These are phyloP conservation scores for Heritiera littoralis DNA, from an alignment of 345 rosid genomes.

Conservation along the genomic window DNA sequence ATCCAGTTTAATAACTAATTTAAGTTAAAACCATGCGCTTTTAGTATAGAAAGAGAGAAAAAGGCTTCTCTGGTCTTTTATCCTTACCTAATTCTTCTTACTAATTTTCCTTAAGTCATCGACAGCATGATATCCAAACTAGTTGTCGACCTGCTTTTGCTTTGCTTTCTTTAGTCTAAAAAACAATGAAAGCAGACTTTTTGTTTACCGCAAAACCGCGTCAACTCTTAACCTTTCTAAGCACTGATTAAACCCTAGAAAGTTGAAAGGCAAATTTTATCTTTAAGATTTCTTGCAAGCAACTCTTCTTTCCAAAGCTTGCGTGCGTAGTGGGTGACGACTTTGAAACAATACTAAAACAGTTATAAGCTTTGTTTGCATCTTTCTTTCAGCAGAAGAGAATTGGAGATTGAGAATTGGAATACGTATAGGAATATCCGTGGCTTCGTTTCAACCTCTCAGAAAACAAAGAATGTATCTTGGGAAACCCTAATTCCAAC, in stretches of 20 bases:
- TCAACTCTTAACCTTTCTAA: slow-evolving; percentile 19
- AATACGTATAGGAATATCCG: background rate
- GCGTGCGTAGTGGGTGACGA: slow-evolving; percentile 32
- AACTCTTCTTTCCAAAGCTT: slow-evolving; percentile 27
- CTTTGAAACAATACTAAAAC: slow-evolving; percentile 12
- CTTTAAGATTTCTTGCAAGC: slow-evolving; percentile 33
- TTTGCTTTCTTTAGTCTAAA: background rate
- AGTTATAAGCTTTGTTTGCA: background rate
- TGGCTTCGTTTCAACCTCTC: background rate
- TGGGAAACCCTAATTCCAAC: slow-evolving; percentile 29
- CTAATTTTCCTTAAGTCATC: background rate
- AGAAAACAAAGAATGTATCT: slow-evolving; percentile 5
- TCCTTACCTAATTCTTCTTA: background rate
- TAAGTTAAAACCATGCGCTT: background rate
- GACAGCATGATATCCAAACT: background rate
- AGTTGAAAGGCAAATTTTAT: slow-evolving; percentile 7
- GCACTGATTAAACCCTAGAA: slow-evolving; percentile 26
- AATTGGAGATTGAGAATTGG: background rate
- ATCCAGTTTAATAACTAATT: background rate
- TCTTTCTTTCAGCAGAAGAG: slow-evolving; percentile 3
- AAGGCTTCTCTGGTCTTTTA: background rate
- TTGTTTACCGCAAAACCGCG: slow-evolving; percentile 28
- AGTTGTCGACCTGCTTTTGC: background rate
- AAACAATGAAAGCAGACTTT: background rate
- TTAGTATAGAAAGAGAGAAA: background rate